Conservation (phyloP, 805 yeast genomes). For the Yarrowia keelungensis region DNA sequence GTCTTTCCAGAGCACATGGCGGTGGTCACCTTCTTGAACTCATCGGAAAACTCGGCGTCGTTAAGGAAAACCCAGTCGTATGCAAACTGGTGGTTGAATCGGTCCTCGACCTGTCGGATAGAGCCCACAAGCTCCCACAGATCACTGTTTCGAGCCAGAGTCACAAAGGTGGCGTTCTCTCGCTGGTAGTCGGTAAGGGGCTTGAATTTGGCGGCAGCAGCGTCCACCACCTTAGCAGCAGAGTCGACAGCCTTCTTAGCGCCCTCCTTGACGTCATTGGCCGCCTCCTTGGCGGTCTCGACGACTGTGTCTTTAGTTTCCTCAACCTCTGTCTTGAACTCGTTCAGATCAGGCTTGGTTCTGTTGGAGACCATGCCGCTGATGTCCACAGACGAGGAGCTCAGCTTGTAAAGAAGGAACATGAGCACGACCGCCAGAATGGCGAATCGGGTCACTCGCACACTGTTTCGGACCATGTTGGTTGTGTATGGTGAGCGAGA, state of each 20-base stretch:
- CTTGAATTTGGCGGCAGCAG: constrained; percentile 34
- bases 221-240: constrained; percentile 25
- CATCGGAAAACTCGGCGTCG: constrained; percentile 75
- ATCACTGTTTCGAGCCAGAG: constrained; percentile 75
- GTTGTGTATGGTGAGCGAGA: neutral
- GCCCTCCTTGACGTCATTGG: constrained; percentile 37
- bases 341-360: constrained; percentile 25
- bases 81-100: constrained; percentile 75
- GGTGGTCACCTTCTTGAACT: constrained; percentile 64
- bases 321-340: constrained; percentile 14
- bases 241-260: constrained; percentile 32
- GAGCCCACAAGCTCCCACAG: constrained; percentile 63
- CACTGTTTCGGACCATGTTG: constrained; percentile 50
- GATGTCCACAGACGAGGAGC: constrained; percentile 33
- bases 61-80: constrained; percentile 95
- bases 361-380: constrained; percentile 23
- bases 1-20: constrained; percentile 69
- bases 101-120: constrained; percentile 74
- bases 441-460: constrained; percentile 50
- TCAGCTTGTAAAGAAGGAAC: constrained; percentile 48
- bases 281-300: constrained; percentile 30
- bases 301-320: constrained; percentile 26
- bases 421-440: constrained; percentile 49
- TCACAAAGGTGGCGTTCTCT: constrained; percentile 56
- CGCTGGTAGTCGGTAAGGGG: constrained; percentile 43